Conservation (phyloP, 306 rosid species). For the Heteromeles arbutifolia region DNA sequence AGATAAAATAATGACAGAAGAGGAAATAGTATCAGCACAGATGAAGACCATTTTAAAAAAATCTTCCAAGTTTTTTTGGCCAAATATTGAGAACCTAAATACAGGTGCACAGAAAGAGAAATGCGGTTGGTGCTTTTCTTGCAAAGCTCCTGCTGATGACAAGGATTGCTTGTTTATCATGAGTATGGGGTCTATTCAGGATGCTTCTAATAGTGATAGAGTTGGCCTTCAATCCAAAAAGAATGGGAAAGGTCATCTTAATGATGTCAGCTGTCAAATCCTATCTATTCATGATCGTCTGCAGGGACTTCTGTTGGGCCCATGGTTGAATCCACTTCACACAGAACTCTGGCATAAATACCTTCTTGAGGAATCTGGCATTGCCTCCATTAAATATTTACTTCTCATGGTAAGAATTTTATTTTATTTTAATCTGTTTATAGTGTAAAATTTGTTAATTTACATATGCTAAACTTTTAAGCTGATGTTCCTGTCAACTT, state of each 20-base stretch:
- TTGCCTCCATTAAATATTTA: constrained; percentile 51
- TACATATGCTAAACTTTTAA: not conserved
- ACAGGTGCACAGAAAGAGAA: constrained; percentile 59
- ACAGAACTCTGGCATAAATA: constrained; percentile 53
- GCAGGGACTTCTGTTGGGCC: constrained; percentile 83
- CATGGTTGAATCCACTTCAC: constrained; percentile 71
- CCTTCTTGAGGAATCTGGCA: constrained; percentile 51
- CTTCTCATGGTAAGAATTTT: constrained; percentile 61
- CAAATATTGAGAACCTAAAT: constrained; percentile 38
- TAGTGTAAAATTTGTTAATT: not conserved
- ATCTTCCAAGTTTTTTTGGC: constrained; percentile 63
- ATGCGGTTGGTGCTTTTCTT: constrained; percentile 90
- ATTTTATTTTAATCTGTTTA: not conserved
- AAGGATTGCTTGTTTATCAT: constrained; percentile 69
- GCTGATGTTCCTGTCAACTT: too few species aligned
- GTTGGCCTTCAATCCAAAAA: constrained; percentile 40
- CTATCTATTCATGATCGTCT: constrained; percentile 72
- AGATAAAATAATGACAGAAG: constrained; percentile 42
- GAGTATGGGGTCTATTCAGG: constrained; percentile 35
- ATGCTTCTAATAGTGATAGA: constrained; percentile 36
- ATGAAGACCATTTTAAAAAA: constrained; percentile 63
- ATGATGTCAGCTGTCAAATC: constrained; percentile 49
- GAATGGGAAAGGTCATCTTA: constrained; percentile 54
- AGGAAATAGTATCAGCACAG: constrained; percentile 70
- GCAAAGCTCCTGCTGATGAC: constrained; percentile 62